phyloP scores from a whole-genome alignment of 2,329 filamentous ascomycete genomes.

The Calcarisporium arbuscula region DNA sequence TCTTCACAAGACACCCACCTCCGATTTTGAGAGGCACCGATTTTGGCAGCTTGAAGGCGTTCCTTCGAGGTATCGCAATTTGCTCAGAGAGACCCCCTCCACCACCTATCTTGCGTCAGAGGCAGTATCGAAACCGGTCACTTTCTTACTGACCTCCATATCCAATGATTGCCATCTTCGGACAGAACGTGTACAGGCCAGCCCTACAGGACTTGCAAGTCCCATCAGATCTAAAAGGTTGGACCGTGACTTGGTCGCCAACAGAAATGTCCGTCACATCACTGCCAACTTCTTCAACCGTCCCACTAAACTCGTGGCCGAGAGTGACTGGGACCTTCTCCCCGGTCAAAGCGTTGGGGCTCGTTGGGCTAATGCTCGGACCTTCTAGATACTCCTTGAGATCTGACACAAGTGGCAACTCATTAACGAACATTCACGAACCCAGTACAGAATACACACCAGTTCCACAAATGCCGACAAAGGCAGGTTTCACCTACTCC shows the following conservation, averaged over 20 bases:
- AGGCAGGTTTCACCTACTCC: no score
- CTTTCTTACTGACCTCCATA: no score
- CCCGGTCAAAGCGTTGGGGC: constrained; percentile 53
- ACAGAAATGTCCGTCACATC: constrained; percentile 39
- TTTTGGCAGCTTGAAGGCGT: constrained; percentile 43
- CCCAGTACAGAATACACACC: no score
- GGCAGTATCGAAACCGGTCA: constrained; percentile 34
- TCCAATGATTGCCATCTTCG: no score
- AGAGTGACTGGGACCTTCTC: constrained; percentile 52
- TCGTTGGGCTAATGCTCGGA: constrained; percentile 29
- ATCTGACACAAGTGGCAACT: no score
- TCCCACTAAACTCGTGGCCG: constrained; percentile 60
- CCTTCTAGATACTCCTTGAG: constrained; percentile 26
- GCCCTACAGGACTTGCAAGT: constrained; percentile 48
- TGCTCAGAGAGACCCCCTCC: constrained; percentile 50
- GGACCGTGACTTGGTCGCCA: constrained; percentile 53
- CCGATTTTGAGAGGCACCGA: constrained; percentile 44
- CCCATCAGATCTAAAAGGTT: constrained; percentile 53
- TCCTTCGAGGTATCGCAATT: constrained; percentile 43
- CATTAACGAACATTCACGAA: no score
- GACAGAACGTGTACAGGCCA: constrained; percentile 52
- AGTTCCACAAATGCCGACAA: constrained; percentile 46
- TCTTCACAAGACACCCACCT: no score
- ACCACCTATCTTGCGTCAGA: constrained; percentile 31
- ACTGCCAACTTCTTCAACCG: constrained; percentile 50